These are phyloP conservation scores for Malassezia equina DNA, from an alignment of 1,284 basidiomycete genomes.

Conservation along the genomic window DNA sequence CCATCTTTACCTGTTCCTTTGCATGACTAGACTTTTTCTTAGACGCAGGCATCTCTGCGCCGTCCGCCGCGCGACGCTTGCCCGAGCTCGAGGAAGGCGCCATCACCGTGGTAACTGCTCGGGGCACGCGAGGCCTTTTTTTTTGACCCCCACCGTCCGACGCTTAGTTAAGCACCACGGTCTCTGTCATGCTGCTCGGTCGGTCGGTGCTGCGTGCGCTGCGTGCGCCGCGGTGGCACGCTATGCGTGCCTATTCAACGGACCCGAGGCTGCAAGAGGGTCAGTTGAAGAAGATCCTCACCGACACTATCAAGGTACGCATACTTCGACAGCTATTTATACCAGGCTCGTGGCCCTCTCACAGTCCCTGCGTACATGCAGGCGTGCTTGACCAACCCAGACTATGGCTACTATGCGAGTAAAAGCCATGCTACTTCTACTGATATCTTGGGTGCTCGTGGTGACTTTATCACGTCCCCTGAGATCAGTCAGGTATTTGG, in stretches of 20 bases:
- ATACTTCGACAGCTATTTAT: background rate
- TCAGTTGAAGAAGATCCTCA: constrained; percentile 4
- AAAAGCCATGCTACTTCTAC: constrained; percentile 14
- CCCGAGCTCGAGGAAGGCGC: background rate
- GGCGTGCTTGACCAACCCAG: constrained; percentile 40
- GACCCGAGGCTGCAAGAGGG: constrained; percentile 1
- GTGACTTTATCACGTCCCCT: constrained; percentile 93
- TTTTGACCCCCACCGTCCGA: background rate
- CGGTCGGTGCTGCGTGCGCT: background rate
- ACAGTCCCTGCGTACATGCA: constrained; percentile 45
- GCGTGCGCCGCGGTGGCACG: background rate
- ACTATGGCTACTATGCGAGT: constrained; percentile 39
- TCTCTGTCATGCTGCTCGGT: background rate
- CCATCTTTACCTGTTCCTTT: background rate
- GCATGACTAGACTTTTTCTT: constrained; percentile 1
- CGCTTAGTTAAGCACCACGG: background rate
- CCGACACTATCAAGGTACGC: constrained; percentile 6
- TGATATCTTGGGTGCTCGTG: constrained; percentile 70
- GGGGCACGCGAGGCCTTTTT: background rate
- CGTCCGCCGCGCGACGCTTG: constrained; percentile 7
- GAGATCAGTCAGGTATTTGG: constrained; percentile 96
- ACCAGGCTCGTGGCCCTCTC: constrained; percentile 34
- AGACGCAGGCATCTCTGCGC: background rate
- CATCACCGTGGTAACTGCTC: background rate
- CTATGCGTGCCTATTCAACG: background rate